A percentile compares a stretch with the other conserved stretches of the same genome.
phyloP scores from a whole-genome alignment of 768 basidiomycete species.

The Dacryopinax primogenitus region DNA sequence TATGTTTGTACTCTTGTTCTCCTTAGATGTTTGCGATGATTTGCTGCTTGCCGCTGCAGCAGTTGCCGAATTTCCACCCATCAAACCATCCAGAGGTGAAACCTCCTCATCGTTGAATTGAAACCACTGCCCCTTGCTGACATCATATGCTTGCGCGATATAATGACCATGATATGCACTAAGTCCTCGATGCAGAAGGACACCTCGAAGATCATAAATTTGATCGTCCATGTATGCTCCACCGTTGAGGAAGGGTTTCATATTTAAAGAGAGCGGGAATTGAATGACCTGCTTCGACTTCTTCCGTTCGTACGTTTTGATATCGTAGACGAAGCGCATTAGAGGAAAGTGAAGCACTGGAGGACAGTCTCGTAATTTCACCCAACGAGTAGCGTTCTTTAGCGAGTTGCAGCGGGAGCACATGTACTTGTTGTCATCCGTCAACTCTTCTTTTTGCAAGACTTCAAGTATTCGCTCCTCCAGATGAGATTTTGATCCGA shows the following conservation, averaged over 20 bases:
- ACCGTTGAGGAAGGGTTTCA: slow-evolving; percentile 45
- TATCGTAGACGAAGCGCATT: slow-evolving; percentile 84
- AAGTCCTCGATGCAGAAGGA: slow-evolving; percentile 78
- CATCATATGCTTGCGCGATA: slow-evolving; percentile 70
- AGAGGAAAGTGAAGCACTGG: slow-evolving; percentile 80
- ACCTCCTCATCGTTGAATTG: slow-evolving; percentile 87
- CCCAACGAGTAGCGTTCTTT: slow-evolving; percentile 68
- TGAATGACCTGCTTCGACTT: slow-evolving; percentile 71
- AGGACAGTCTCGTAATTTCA: slow-evolving; percentile 56
- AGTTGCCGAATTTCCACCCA: not conserved
- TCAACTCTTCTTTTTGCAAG: slow-evolving; percentile 56
- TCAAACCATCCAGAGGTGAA: slow-evolving; percentile 37
- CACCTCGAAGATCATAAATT: slow-evolving; percentile 71
- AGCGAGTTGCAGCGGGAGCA: slow-evolving; percentile 63
- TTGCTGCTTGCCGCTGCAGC: slow-evolving; percentile 4
- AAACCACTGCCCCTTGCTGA: slow-evolving; percentile 65
- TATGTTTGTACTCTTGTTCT: not conserved
- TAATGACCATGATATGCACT: slow-evolving; percentile 89
- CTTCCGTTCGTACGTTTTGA: slow-evolving; percentile 62
- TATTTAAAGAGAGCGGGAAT: slow-evolving; percentile 64
- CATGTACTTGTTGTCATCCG: slow-evolving; percentile 79
- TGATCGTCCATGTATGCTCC: slow-evolving; percentile 15
- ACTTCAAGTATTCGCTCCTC: slow-evolving; percentile 57
- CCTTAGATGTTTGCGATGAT: slow-evolving; percentile 10
- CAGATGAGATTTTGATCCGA: slow-evolving; percentile 63